Percentiles rank a stretch among this genome's conserved stretches.
These are phyloP conservation scores for Fusarium nygamai DNA, from an alignment of 2,329 filamentous ascomycete genomes.

Conservation along the genomic window DNA sequence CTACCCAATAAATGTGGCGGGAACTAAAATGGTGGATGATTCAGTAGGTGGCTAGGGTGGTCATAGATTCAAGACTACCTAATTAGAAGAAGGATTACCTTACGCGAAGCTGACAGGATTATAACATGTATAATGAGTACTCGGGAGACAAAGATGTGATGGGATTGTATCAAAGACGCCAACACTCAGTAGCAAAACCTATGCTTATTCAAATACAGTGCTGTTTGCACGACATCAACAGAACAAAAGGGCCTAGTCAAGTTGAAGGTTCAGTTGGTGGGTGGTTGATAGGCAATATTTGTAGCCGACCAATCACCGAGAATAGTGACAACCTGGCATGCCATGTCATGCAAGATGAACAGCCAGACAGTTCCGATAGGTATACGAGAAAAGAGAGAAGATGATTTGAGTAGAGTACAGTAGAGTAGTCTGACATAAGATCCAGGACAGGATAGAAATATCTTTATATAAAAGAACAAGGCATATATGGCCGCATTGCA, in stretches of 20 bases:
- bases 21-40: conserved; percentile 7
- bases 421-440: background rate
- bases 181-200: background rate
- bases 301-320: conserved; percentile 38
- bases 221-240: background rate
- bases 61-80: background rate
- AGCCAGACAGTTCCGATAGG: background rate
- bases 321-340: conserved; percentile 11
- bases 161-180: background rate
- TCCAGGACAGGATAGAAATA: background rate
- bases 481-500: background rate
- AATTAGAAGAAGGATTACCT: background rate
- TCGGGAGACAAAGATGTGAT: background rate
- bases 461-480: background rate
- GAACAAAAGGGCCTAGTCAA: background rate
- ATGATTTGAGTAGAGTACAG: background rate
- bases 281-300: conserved; percentile 17
- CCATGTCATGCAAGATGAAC: background rate
- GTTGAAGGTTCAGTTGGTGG: background rate
- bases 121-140: background rate
- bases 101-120: background rate
- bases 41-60: conserved; percentile 5
- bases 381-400: background rate
- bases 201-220: background rate
- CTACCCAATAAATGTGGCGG: background rate